phyloP scores from a whole-genome alignment of 2,329 filamentous ascomycete species.

The Fusarium torreyae region DNA sequence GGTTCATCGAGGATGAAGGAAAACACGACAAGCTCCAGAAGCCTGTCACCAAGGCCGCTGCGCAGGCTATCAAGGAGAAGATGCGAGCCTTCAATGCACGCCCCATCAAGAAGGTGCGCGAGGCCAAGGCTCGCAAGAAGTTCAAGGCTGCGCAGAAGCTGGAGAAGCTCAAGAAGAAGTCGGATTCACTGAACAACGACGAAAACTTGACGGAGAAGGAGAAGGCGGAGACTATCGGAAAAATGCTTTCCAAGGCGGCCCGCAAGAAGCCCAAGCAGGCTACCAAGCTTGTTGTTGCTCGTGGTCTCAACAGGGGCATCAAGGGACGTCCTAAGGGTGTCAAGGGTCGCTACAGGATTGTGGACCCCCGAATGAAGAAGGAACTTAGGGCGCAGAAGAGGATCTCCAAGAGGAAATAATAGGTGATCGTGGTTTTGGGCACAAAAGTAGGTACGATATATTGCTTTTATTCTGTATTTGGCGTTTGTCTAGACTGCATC shows the following conservation, averaged over 20 bases:
- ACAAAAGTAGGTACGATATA: slow-evolving; percentile 31
- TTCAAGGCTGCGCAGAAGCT: slow-evolving; percentile 91
- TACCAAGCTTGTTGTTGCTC: slow-evolving; percentile 91
- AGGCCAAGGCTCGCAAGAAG: slow-evolving; percentile 97
- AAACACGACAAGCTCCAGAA: slow-evolving; percentile 87
- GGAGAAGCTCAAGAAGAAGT: slow-evolving; percentile 98
- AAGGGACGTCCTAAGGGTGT: slow-evolving; percentile 90
- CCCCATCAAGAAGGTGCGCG: slow-evolving; percentile 98
- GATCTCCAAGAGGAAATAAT: slow-evolving; percentile 73
- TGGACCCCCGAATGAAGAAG: slow-evolving; percentile 96
- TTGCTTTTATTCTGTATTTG: slow-evolving; percentile 29
- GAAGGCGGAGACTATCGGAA: slow-evolving; percentile 87
- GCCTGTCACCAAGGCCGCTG: slow-evolving; percentile 92
- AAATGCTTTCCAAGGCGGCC: slow-evolving; percentile 83
- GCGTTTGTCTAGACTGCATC: slow-evolving; percentile 15
- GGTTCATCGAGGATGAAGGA: slow-evolving; percentile 95
- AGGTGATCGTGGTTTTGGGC: slow-evolving; percentile 1
- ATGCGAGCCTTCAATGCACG: slow-evolving; percentile 91
- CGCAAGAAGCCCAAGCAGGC: slow-evolving; percentile 89
- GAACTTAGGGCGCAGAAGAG: slow-evolving; percentile 91
- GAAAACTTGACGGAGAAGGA: slow-evolving; percentile 96
- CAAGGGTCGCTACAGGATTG: slow-evolving; percentile 98
- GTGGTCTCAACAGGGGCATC: slow-evolving; percentile 86
- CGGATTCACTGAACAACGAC: slow-evolving; percentile 88
- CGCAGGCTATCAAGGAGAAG: slow-evolving; percentile 95